phyloP scores from a whole-genome alignment of 2,329 filamentous ascomycete genomes.

The Microcyclosporella mali region DNA sequence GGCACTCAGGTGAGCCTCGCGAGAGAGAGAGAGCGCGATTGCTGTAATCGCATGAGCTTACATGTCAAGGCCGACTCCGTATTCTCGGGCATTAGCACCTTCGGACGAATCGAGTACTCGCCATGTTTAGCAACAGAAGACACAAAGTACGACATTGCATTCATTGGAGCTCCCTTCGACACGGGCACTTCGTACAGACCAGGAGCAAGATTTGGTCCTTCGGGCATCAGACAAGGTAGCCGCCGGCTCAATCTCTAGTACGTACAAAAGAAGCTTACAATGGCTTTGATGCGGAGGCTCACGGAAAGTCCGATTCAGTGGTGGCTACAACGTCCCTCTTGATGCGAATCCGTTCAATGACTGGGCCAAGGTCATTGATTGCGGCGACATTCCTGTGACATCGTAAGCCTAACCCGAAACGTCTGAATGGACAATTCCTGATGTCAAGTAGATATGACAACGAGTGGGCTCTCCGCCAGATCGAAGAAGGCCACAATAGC shows the following conservation, averaged over 20 bases:
- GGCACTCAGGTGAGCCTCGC: constrained; percentile 62
- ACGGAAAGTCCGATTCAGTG: constrained; percentile 55
- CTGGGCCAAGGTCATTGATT: constrained; percentile 75
- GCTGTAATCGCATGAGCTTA: neutral
- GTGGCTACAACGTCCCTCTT: constrained; percentile 80
- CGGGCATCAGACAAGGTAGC: constrained; percentile 63
- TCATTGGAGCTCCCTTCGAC: constrained; percentile 78
- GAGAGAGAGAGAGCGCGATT: neutral
- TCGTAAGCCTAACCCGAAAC: constrained; percentile 51
- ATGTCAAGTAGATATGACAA: constrained; percentile 64
- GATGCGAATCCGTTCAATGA: constrained; percentile 73
- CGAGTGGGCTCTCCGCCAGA: constrained; percentile 71
- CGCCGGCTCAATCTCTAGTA: constrained; percentile 83
- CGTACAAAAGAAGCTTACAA: constrained; percentile 33
- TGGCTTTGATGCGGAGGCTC: constrained; percentile 37
- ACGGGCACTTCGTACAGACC: constrained; percentile 80
- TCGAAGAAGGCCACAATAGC: constrained; percentile 75
- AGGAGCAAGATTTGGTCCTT: constrained; percentile 77
- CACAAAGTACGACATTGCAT: constrained; percentile 76
- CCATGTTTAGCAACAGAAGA: constrained; percentile 66
- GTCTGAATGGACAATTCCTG: neutral
- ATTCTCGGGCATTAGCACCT: constrained; percentile 82
- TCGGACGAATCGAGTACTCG: constrained; percentile 70
- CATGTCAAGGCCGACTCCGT: constrained; percentile 69
- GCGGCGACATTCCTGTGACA: constrained; percentile 74